Evolutionary conservation across 2,329 filamentous ascomycete genomes (phyloP), one percentile per base, ranked within the genome.

Genomic region (Thielaviopsis musarum): DNA sequence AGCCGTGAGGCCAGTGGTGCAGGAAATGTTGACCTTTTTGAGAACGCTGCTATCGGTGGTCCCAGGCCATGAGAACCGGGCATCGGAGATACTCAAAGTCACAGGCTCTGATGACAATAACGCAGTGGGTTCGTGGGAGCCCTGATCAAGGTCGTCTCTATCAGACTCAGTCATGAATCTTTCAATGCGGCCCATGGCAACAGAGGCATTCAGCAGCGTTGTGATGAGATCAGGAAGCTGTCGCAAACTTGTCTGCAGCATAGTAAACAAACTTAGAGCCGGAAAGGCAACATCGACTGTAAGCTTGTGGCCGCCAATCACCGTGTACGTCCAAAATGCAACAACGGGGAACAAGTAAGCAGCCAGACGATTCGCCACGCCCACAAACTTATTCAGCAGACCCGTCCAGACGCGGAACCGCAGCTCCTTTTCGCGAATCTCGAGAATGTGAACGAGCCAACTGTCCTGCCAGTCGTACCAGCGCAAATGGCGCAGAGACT

Each of bases 81-180:
- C 87, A 28, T 80, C 71, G 2, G 76, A 72, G 54, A 94, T 74
- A 49, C 77, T 69, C 21, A 84, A 72, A 17, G 77, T 71, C 21
- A 45, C 54, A 15, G 60, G 61, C 17, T 55, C 22, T 10, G 22
- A 52, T 26, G 19, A 72, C 66, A 1, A 64, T 64, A 1, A 69
- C 53, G 2, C 75, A 70, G 9, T 68, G 67, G 3, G 70, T 65
- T 3, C 73, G 72, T 2, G 69, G 21, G 24, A 7, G 5, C 51
- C 38, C 5, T 19, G 41, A 49, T 54, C 53, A 21, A 22, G 69
- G 28, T 78, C 75, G 30, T 81, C 78, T 65, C 89, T 88, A 66
- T 95, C 82, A 0, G 88, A 88, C 69, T 95, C 90, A 0, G 75
- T 73, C 88, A 95, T 94, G 71, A 94, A 95, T 22, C 80, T 78